Conservation (phyloP, 2,329 filamentous ascomycete genomes). For the Endoconidiophora polonica region DNA sequence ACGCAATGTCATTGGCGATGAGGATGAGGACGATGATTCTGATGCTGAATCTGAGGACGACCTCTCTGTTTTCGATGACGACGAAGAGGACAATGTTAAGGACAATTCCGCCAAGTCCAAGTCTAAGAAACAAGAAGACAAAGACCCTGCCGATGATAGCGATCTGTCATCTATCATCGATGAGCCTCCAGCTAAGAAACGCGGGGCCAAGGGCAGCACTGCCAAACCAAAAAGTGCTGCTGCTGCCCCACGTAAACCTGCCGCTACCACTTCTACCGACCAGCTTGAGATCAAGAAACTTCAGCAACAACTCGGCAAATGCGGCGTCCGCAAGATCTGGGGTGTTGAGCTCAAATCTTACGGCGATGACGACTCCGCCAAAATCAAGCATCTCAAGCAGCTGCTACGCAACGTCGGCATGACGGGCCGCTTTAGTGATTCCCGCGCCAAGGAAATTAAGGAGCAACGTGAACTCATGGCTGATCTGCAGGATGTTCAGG, state of each 20-base stretch:
- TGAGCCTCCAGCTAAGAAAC: slow-evolving; percentile 39
- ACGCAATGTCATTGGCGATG: slow-evolving; percentile 3
- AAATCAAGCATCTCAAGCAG: slow-evolving; percentile 63
- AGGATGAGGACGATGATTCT: slow-evolving; percentile 8
- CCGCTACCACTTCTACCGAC: slow-evolving; percentile 26
- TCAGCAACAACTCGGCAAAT: slow-evolving; percentile 75
- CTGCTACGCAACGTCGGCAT: slow-evolving; percentile 76
- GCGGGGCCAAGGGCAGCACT: slow-evolving; percentile 22
- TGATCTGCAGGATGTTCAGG: slow-evolving; percentile 70
- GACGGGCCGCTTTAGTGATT: slow-evolving; percentile 71
- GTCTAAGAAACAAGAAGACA: slow-evolving; percentile 20
- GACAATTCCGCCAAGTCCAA: slow-evolving; percentile 16
- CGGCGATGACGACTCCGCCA: slow-evolving; percentile 53
- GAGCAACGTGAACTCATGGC: slow-evolving; percentile 69
- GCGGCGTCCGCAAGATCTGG: slow-evolving; percentile 87
- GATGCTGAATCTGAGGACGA: slow-evolving; percentile 4
- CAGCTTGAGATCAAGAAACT: slow-evolving; percentile 74
- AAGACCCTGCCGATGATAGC: slow-evolving; percentile 21
- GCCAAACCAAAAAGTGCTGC: slow-evolving; percentile 26
- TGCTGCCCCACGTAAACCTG: slow-evolving; percentile 6
- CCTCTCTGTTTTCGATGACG: not conserved
- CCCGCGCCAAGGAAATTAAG: slow-evolving; percentile 73
- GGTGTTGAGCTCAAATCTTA: slow-evolving; percentile 63
- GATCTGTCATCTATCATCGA: slow-evolving; percentile 67
- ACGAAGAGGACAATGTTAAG: slow-evolving; percentile 7